These are phyloP conservation scores for Pterulicium gracile DNA, from an alignment of 1,284 basidiomycete genomes.

Conservation along the genomic window DNA sequence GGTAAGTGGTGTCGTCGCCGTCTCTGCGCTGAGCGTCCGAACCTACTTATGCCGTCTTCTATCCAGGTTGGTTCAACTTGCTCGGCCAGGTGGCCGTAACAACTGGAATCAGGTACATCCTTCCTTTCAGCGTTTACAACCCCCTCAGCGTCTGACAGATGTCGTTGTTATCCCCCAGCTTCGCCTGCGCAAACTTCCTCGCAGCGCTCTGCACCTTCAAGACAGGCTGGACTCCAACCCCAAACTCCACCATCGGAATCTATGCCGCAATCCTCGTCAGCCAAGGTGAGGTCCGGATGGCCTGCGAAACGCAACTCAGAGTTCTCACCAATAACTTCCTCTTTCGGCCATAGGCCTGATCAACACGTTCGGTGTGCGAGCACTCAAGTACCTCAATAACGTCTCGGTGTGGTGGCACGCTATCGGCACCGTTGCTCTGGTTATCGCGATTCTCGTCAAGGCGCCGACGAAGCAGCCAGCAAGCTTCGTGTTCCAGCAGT, in stretches of 20 bases:
- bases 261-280: slow-evolving; percentile 58
- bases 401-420: slow-evolving; percentile 67
- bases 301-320: no score
- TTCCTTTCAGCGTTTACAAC: no score
- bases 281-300: slow-evolving; percentile 46
- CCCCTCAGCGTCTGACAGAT: no score
- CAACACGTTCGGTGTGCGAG: slow-evolving; percentile 62
- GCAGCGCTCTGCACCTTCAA: slow-evolving; percentile 51
- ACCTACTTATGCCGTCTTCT: background rate
- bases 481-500: slow-evolving; percentile 57
- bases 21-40: background rate
- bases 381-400: slow-evolving; percentile 60
- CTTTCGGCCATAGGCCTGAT: slow-evolving; percentile 43
- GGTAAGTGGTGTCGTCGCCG: slow-evolving; percentile 19
- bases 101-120: slow-evolving; percentile 55
- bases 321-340: no score
- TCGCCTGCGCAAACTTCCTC: slow-evolving; percentile 59
- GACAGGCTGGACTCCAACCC: slow-evolving; percentile 42
- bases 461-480: slow-evolving; percentile 61
- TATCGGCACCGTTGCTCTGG: slow-evolving; percentile 52
- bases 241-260: slow-evolving; percentile 56
- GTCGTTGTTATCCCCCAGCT: slow-evolving; percentile 25
- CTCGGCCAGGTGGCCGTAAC: slow-evolving; percentile 70
- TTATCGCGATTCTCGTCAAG: slow-evolving; percentile 55
- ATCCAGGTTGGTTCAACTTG: slow-evolving; percentile 58